Conservation (phyloP, 208 protist species). For the Acanthamoeba healyi region DNA sequence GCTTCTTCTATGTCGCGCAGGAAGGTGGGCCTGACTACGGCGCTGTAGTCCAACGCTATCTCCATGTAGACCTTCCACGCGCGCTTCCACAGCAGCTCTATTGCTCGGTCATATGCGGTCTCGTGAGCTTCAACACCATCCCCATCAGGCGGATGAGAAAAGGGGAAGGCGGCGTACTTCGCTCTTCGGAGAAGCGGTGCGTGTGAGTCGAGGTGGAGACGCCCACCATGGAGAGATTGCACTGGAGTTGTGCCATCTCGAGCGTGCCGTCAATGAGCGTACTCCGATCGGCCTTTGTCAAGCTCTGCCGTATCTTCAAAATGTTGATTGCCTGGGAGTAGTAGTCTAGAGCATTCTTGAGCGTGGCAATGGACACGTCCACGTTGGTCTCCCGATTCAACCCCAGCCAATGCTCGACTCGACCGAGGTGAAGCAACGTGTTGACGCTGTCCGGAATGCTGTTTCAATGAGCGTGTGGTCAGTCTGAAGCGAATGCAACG, state of each 20-base stretch:
- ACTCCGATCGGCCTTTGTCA: not conserved
- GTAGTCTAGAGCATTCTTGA: not conserved
- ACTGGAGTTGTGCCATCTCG: conserved; percentile 57
- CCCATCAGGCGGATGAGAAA: no score
- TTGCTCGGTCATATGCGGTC: not conserved
- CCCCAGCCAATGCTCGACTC: conserved; percentile 43
- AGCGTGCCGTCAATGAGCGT: conserved; percentile 1
- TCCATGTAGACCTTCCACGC: not conserved
- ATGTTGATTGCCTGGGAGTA: conserved; percentile 37
- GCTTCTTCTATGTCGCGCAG: conserved; percentile 4
- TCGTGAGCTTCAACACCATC: not conserved
- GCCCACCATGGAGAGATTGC: not conserved
- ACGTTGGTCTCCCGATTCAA: conserved; percentile 50
- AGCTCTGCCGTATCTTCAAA: not conserved
- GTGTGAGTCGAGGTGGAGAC: not conserved
- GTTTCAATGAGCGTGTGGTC: no score
- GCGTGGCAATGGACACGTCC: not conserved
- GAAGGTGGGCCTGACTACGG: not conserved
- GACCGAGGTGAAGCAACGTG: conserved; percentile 21
- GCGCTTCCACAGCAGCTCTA: not conserved
- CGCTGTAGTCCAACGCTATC: not conserved
- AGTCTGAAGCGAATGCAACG: no score
- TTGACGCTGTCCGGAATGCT: conserved; percentile 60
- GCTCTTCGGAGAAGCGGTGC: not conserved
- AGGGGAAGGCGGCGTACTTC: not conserved